These are phyloP conservation scores for Exserohilum turcica DNA, from an alignment of 2,329 filamentous ascomycete genomes.

Conservation along the genomic window DNA sequence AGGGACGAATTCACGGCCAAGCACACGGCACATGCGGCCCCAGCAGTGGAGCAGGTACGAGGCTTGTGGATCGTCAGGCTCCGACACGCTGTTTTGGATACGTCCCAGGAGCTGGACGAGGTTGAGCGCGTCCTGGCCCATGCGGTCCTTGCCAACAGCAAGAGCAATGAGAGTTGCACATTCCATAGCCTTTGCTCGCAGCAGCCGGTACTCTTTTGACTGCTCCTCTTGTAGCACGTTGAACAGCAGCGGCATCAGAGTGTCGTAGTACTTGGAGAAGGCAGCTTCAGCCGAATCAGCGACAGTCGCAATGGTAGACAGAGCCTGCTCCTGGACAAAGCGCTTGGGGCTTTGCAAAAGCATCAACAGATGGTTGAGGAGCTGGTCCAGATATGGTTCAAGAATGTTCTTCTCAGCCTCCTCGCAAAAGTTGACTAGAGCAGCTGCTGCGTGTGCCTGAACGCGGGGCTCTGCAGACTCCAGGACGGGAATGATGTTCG, in stretches of 20 bases:
- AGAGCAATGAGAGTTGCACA: constrained; percentile 95
- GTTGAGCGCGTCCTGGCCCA: constrained; percentile 83
- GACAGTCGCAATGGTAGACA: constrained; percentile 97
- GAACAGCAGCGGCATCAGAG: constrained; percentile 92
- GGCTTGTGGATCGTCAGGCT: constrained; percentile 92
- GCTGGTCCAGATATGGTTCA: constrained; percentile 88
- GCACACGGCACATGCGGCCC: constrained; percentile 96
- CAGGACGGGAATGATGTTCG: constrained; percentile 89
- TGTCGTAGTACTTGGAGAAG: constrained; percentile 94
- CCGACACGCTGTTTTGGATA: constrained; percentile 80
- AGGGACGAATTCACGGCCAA: constrained; percentile 87
- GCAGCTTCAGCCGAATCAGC: constrained; percentile 97
- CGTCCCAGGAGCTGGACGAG: constrained; percentile 85
- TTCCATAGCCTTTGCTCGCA: constrained; percentile 98
- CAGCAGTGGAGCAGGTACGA: constrained; percentile 99
- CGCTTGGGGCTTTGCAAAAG: constrained; percentile 90
- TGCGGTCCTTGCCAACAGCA: constrained; percentile 90
- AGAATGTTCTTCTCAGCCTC: constrained; percentile 91
- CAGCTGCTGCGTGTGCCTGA: constrained; percentile 96
- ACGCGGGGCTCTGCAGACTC: constrained; percentile 89
- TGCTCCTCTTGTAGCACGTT: constrained; percentile 87
- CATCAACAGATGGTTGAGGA: constrained; percentile 83
- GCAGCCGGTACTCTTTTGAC: constrained; percentile 87
- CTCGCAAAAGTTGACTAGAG: constrained; percentile 98
- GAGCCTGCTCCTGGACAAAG: constrained; percentile 95